Base-by-base conservation (phyloP, 2,329 filamentous ascomycete genomes). In the Arthrobotrys conoides region DNA sequence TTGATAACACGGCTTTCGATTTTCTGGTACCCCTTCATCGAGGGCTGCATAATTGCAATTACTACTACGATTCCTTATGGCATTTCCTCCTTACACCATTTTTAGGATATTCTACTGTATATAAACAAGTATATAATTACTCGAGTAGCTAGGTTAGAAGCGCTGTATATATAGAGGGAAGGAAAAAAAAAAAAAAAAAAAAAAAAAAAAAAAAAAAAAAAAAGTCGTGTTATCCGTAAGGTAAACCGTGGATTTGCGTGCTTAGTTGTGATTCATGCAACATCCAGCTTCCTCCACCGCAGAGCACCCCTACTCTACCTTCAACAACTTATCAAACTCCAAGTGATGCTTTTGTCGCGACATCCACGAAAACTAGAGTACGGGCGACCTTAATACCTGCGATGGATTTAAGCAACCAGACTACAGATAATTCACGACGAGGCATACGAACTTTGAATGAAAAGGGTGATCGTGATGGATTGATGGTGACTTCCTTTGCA, bases 401-500 rank as follows among this genome's bases (percentile, higher is more conserved):
- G 20, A 61, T 61, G 57, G 20, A 44, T 1, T 12, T 12, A 1
- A 20, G 20, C 16, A 27, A 61, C n/a, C 53, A 22, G 33, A 8
- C 57, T 3, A 44, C 5, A 1, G 18, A 44, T n/a, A 12, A 36
- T 5, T 10, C 12, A 10, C 33, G 24, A 36, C 18, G 4, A 3
- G 27, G 36, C 20, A n/a, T 20, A 5, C 14, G 12, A 38, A n/a
- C 36, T 18, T 46, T 24, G 53, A 46, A 66, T 27, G 27, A 30
- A 64, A 55, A 36, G 51, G 63, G 12, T n/a, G 53, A 46, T n/a
- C 20, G 16, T n/a, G 46, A 55, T 20, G 66, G 67, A 10, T 48
- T 61, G 22, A 53, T 33, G 12, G 61, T 66, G 14, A 41, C 66
- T 6, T 68, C 67, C 16, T 48, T 68, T 41, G 22, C 67, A 44